phyloP scores from a whole-genome alignment of 2,329 filamentous ascomycete genomes.

The Neurospora sp. region DNA sequence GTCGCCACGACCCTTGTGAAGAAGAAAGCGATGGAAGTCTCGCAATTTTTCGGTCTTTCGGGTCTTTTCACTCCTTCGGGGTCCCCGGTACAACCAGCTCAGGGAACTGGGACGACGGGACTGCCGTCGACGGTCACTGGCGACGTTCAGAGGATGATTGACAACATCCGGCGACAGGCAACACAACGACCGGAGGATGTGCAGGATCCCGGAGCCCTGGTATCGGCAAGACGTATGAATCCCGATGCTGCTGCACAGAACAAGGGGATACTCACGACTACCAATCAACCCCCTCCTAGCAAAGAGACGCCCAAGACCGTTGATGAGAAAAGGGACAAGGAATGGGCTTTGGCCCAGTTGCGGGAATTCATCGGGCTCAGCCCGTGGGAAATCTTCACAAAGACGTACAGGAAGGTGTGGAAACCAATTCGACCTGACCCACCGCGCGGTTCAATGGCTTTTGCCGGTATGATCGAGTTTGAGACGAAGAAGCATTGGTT shows the following conservation, averaged over 20 bases:
- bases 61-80: not conserved
- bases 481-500: slow-evolving; percentile 35
- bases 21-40: slow-evolving; percentile 33
- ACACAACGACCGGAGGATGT: slow-evolving; percentile 16
- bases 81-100: slow-evolving; percentile 1
- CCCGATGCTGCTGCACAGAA: not conserved
- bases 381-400: slow-evolving; percentile 24
- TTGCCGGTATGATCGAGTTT: slow-evolving; percentile 46
- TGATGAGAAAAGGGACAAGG: slow-evolving; percentile 9
- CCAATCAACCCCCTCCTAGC: not conserved
- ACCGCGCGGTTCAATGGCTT: slow-evolving; percentile 39
- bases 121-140: slow-evolving; percentile 19
- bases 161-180: slow-evolving; percentile 16
- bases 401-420: slow-evolving; percentile 36
- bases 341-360: not conserved
- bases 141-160: slow-evolving; percentile 23
- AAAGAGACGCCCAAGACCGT: slow-evolving; percentile 14
- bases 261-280: not conserved
- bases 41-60: slow-evolving; percentile 34
- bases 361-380: slow-evolving; percentile 23
- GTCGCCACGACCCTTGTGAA: slow-evolving; percentile 38
- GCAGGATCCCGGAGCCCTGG: slow-evolving; percentile 12
- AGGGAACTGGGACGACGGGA: not conserved
- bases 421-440: slow-evolving; percentile 31
- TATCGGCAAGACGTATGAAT: not conserved